phyloP scores from a whole-genome alignment of 129 eudicot species.

The Flaveria sonorensis region DNA sequence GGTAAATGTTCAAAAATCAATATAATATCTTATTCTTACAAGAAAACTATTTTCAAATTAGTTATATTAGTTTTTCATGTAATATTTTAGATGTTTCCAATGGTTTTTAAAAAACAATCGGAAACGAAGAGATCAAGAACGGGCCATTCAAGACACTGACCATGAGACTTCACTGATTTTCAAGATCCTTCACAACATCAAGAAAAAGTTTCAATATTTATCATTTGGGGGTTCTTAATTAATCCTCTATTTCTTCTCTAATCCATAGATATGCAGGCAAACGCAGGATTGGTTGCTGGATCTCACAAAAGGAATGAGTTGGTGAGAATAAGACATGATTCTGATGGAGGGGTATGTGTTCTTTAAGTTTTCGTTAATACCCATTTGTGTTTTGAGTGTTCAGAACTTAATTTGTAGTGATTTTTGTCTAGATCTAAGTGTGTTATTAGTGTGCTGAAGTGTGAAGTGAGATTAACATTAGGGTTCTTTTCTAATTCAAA shows the following conservation, averaged over 20 bases:
- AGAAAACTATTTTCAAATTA: no score
- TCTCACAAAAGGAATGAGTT: conserved; percentile 80
- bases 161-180: conserved; percentile 13
- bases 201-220: conserved; percentile 13
- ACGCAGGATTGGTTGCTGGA: conserved; percentile 93
- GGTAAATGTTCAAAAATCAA: no score
- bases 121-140: conserved; percentile 31
- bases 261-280: conserved; percentile 61
- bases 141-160: conserved; percentile 20
- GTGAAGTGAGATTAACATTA: conserved; percentile 29
- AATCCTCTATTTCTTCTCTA: background rate
- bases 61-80: no score
- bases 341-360: conserved; percentile 74
- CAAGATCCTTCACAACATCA: conserved; percentile 23
- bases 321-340: conserved; percentile 81
- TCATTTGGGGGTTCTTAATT: background rate
- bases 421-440: conserved; percentile 22
- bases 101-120: no score
- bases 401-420: background rate
- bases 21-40: no score
- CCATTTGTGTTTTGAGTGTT: background rate
- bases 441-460: no score
- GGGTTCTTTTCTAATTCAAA: background rate
- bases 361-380: background rate
- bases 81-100: no score